phyloP scores from a whole-genome alignment of 2,329 filamentous ascomycete species.

The Davidsoniella eucalypti region DNA sequence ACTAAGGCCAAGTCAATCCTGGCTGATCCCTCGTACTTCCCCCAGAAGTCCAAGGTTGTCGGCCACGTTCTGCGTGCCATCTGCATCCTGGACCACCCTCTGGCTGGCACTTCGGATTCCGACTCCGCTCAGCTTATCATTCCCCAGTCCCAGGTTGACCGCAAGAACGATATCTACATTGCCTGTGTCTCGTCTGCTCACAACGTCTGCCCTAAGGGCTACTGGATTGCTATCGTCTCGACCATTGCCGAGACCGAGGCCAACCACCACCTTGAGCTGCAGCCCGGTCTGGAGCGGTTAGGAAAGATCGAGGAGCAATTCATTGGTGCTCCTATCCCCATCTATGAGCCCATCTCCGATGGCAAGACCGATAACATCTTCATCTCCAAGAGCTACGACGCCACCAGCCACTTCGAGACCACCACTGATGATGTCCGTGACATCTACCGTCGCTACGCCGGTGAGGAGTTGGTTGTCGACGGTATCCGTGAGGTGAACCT shows the following conservation, averaged over 20 bases:
- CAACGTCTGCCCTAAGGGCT: slow-evolving; percentile 97
- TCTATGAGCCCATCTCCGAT: slow-evolving; percentile 78
- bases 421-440: slow-evolving; percentile 81
- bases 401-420: slow-evolving; percentile 95
- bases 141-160: slow-evolving; percentile 89
- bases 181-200: slow-evolving; percentile 89
- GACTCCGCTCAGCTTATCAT: slow-evolving; percentile 95
- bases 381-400: slow-evolving; percentile 97
- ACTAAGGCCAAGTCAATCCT: slow-evolving; percentile 95
- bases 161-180: slow-evolving; percentile 97
- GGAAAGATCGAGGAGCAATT: slow-evolving; percentile 94
- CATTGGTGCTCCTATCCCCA: slow-evolving; percentile 77
- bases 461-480: slow-evolving; percentile 76
- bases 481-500: slow-evolving; percentile 67
- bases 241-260: slow-evolving; percentile 84
- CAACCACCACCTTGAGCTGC: slow-evolving; percentile 92
- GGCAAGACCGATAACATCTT: slow-evolving; percentile 82
- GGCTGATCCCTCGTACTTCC: slow-evolving; percentile 93
- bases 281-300: slow-evolving; percentile 80
- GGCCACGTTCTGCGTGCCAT: slow-evolving; percentile 92
- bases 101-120: slow-evolving; percentile 72
- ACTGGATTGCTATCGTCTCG: slow-evolving; percentile 96
- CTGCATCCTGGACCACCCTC: slow-evolving; percentile 90
- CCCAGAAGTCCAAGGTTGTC: slow-evolving; percentile 68
- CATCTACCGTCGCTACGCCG: slow-evolving; percentile 70